These are phyloP conservation scores for Leavenworthia alabamica DNA, from an alignment of 345 rosid species.

Conservation along the genomic window DNA sequence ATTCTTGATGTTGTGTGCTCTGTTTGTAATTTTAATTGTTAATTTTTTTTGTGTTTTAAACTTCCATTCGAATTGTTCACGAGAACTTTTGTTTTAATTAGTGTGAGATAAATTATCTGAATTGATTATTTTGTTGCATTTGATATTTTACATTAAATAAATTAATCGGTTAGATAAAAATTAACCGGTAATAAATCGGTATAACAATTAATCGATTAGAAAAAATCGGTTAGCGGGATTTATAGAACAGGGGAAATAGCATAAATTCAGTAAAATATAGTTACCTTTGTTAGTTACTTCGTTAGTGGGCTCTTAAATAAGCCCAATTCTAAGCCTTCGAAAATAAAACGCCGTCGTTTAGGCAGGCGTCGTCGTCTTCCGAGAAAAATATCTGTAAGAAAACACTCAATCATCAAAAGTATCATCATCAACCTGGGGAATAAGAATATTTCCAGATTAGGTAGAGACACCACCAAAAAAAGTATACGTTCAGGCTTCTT, in stretches of 20 bases:
- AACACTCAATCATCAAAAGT: neutral
- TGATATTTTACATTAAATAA: neutral
- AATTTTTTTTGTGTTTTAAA: neutral
- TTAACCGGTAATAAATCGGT: no score
- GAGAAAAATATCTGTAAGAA: neutral
- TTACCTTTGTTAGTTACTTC: neutral
- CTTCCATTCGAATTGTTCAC: slow-evolving; percentile 19
- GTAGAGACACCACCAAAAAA: no score
- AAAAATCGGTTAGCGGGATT: no score
- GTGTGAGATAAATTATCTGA: slow-evolving; percentile 12
- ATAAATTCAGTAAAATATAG: neutral
- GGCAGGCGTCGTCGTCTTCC: neutral
- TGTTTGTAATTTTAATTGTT: slow-evolving; percentile 33
- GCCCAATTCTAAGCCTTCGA: neutral
- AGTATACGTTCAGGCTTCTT: neutral
- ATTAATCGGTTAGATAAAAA: no score
- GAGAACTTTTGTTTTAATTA: slow-evolving; percentile 13
- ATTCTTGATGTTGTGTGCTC: slow-evolving; percentile 31
- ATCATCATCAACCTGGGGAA: no score
- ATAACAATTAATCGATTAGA: no score
- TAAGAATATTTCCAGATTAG: no score
- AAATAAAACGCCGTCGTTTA: neutral
- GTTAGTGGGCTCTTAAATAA: neutral
- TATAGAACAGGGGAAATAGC: no score
- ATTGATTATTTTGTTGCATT: slow-evolving; percentile 8